phyloP scores from a whole-genome alignment of 345 rosid genomes.

The Bruguiera parviflora region DNA sequence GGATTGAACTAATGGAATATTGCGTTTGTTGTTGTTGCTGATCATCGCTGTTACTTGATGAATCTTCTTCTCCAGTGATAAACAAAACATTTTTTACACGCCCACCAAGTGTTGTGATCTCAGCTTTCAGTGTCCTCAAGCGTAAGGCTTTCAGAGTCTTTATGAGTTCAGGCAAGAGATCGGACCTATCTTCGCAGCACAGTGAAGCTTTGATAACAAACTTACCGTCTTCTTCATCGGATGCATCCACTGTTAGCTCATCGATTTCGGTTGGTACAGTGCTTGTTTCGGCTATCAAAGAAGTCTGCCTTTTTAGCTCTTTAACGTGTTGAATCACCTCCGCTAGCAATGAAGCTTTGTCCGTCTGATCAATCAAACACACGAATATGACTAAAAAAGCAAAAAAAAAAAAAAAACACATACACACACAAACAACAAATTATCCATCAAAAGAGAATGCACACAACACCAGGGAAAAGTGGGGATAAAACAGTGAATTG shows the following conservation, averaged over 20 bases:
- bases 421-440: not conserved
- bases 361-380: conserved; percentile 48
- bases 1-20: conserved; percentile 64
- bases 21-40: conserved; percentile 34
- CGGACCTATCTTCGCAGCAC: conserved; percentile 91
- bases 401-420: not conserved
- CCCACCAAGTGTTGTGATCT: conserved; percentile 87
- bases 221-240: conserved; percentile 81
- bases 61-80: conserved; percentile 75
- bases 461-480: too few species aligned
- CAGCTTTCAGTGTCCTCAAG: conserved; percentile 81
- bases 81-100: conserved; percentile 93
- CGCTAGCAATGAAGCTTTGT: conserved; percentile 94
- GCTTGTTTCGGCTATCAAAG: conserved; percentile 74
- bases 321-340: conserved; percentile 97
- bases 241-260: conserved; percentile 79
- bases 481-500: too few species aligned
- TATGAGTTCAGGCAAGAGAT: conserved; percentile 85
- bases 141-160: conserved; percentile 75
- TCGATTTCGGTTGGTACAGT: conserved; percentile 80
- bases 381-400: too few species aligned
- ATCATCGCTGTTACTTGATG: conserved; percentile 25
- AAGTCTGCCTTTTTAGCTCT: conserved; percentile 79
- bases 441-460: not conserved
- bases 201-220: conserved; percentile 84